A percentile compares a stretch with the other conserved stretches of the same genome.
These are phyloP conservation scores for Stentor coeruleus DNA, from an alignment of 73 alveolate species.

Conservation along the genomic window DNA sequence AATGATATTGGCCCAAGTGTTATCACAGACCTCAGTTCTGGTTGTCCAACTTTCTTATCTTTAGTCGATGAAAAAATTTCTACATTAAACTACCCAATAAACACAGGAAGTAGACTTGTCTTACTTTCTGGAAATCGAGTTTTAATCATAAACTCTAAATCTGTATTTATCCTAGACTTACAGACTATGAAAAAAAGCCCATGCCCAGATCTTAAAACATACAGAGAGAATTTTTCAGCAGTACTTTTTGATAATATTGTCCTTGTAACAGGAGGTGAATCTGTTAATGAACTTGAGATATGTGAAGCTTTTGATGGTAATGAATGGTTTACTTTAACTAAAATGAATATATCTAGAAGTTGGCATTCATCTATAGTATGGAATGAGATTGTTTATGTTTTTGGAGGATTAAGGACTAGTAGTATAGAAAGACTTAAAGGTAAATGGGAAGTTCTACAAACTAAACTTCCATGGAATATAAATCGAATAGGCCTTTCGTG, in stretches of 20 bases:
- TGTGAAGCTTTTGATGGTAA: not conserved
- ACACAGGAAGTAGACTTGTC: no score
- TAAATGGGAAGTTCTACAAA: not conserved
- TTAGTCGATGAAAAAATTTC: no score
- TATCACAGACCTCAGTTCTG: no score
- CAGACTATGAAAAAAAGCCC: no score
- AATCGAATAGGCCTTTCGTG: not conserved
- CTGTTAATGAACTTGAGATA: not conserved
- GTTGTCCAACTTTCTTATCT: no score
- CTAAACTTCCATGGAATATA: not conserved
- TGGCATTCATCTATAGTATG: not conserved
- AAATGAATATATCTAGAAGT: not conserved
- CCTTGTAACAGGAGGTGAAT: not conserved
- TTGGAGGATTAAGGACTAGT: not conserved
- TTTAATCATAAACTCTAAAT: no score
- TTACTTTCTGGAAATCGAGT: no score
- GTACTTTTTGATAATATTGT: not conserved
- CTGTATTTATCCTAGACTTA: no score
- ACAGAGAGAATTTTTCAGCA: not conserved
- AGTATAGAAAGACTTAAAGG: not conserved
- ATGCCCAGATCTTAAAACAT: no score
- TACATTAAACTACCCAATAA: no score
- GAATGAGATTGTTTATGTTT: not conserved
- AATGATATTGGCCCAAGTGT: no score
- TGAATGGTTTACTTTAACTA: not conserved